Conservation (phyloP, 2,329 filamentous ascomycete species). For the Hypoxylon sp. region DNA sequence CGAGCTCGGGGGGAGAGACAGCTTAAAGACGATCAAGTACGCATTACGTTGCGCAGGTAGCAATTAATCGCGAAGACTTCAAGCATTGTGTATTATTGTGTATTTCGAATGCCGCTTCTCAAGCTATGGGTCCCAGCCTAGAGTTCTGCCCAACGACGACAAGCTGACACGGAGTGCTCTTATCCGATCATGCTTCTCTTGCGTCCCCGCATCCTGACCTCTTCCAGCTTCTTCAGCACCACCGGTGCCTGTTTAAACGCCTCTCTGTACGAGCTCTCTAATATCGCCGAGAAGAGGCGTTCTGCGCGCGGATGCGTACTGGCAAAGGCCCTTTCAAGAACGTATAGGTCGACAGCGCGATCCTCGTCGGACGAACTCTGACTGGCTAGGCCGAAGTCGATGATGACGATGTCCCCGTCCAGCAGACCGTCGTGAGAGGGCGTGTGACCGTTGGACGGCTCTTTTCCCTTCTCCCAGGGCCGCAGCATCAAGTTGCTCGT, state of each 20-base stretch:
- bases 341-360: slow-evolving; percentile 93
- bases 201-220: slow-evolving; percentile 90
- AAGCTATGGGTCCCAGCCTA: not conserved
- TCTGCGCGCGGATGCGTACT: slow-evolving; percentile 93
- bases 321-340: slow-evolving; percentile 91
- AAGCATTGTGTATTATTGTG: not conserved
- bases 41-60: slow-evolving; percentile 7
- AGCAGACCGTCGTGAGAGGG: slow-evolving; percentile 45
- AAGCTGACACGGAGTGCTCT: slow-evolving; percentile 28
- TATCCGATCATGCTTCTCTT: slow-evolving; percentile 98
- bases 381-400: slow-evolving; percentile 91
- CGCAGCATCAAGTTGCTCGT: slow-evolving; percentile 95
- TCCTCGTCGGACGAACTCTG: slow-evolving; percentile 88
- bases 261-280: slow-evolving; percentile 73
- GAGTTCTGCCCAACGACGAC: not conserved
- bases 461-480: slow-evolving; percentile 45
- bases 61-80: not conserved
- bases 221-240: slow-evolving; percentile 84
- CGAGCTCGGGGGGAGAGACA: not conserved
- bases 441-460: slow-evolving; percentile 19
- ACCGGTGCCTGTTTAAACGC: slow-evolving; percentile 77
- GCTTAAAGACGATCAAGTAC: not conserved
- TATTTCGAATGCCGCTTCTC: not conserved
- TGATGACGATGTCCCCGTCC: slow-evolving; percentile 82
- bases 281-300: slow-evolving; percentile 74